Evolutionary conservation across 139 green algal species (phyloP).

Genomic region (Chlamydomonas schloesseri): DNA sequence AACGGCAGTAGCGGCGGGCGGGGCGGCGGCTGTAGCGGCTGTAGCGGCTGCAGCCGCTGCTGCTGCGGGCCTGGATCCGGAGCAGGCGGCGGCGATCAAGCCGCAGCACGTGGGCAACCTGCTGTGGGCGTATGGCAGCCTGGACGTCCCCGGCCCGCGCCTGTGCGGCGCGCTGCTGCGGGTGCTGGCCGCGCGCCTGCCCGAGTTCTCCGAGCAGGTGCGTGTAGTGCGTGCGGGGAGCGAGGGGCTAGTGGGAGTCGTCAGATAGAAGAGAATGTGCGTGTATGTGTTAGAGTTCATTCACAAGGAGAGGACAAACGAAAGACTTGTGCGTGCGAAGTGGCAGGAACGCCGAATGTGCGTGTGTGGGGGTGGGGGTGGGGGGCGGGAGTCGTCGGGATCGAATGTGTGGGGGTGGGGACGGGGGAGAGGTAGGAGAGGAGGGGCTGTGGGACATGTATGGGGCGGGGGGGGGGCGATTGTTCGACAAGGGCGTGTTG

Average conservation of each 20-base stretch:
- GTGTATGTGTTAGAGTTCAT: not conserved
- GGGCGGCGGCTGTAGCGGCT: not conserved
- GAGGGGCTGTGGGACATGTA: too few species aligned
- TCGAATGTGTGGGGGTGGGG: too few species aligned
- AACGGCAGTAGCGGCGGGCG: not conserved
- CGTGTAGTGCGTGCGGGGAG: not conserved
- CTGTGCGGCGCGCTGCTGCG: not conserved
- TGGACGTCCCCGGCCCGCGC: not conserved
- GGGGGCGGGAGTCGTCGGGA: too few species aligned
- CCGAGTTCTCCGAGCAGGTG: constrained; percentile 16
- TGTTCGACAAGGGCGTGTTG: too few species aligned
- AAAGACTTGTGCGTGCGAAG: too few species aligned
- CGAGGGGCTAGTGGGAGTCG: not conserved
- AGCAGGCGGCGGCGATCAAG: too few species aligned
- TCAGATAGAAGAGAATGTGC: not conserved
- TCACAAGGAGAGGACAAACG: too few species aligned
- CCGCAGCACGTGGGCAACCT: constrained; percentile 59
- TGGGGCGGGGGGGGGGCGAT: too few species aligned
- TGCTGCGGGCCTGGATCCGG: too few species aligned
- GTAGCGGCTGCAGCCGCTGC: not conserved
- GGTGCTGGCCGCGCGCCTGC: not conserved
- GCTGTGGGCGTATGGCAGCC: constrained; percentile 44
- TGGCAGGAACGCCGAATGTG: too few species aligned
- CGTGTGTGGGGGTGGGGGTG: too few species aligned
- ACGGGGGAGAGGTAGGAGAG: too few species aligned